phyloP scores from a whole-genome alignment of 345 rosid genomes.

The Melaleuca quinquenervia region DNA sequence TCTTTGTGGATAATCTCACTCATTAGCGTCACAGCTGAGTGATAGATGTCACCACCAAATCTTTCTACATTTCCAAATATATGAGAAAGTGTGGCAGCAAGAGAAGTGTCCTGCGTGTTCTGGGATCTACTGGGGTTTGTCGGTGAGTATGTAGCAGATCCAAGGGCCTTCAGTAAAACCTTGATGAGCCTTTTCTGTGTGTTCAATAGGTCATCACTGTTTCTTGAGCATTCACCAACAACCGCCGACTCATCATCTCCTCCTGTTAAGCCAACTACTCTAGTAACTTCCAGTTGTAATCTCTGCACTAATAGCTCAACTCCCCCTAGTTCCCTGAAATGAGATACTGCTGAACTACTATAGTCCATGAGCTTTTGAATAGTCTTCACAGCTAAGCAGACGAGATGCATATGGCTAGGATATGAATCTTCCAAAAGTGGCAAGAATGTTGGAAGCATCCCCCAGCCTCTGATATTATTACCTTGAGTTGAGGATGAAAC shows the following conservation, averaged over 20 bases:
- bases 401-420: slow-evolving; percentile 80
- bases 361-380: slow-evolving; percentile 92
- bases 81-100: slow-evolving; percentile 67
- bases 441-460: slow-evolving; percentile 90
- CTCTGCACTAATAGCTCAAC: slow-evolving; percentile 90
- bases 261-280: slow-evolving; percentile 43
- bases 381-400: slow-evolving; percentile 84
- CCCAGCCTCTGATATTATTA: slow-evolving; percentile 86
- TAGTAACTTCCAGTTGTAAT: slow-evolving; percentile 72
- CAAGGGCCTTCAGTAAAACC: slow-evolving; percentile 90
- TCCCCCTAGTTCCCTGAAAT: slow-evolving; percentile 84
- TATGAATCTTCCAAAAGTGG: slow-evolving; percentile 86
- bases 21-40: slow-evolving; percentile 96
- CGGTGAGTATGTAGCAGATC: slow-evolving; percentile 85
- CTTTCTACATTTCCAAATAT: slow-evolving; percentile 64
- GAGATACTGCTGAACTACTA: slow-evolving; percentile 82
- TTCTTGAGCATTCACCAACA: slow-evolving; percentile 45
- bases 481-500: slow-evolving; percentile 94
- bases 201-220: slow-evolving; percentile 43
- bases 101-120: slow-evolving; percentile 58
- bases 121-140: slow-evolving; percentile 55
- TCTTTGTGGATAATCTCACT: slow-evolving; percentile 95
- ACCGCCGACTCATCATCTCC: slow-evolving; percentile 47
- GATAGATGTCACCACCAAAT: slow-evolving; percentile 89
- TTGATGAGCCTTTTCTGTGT: slow-evolving; percentile 87